Evolutionary conservation across 352 stramenopile genomes (phyloP).

Genomic region (Pythium phragmitis): DNA sequence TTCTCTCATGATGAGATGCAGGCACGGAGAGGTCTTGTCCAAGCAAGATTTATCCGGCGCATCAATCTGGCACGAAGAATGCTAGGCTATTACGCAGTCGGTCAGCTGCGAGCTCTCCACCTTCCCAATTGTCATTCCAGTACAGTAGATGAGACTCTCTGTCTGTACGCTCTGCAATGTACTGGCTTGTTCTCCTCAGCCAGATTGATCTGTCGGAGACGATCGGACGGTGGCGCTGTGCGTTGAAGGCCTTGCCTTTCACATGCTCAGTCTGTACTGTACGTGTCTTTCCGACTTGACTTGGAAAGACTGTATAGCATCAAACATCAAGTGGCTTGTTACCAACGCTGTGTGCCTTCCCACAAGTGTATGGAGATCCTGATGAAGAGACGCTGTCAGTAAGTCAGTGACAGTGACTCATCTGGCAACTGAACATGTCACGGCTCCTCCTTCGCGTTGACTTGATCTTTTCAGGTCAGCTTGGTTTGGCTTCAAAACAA

Average conservation of each 20-base stretch:
- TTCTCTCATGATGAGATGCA: background rate
- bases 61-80: too few relatives aligned
- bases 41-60: background rate
- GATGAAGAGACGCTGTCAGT: constrained; percentile 1
- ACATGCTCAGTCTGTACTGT: too few relatives aligned
- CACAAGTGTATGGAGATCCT: too few relatives aligned
- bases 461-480: background rate
- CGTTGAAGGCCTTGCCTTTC: too few relatives aligned
- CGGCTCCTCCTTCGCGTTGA: background rate
- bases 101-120: too few relatives aligned
- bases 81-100: too few relatives aligned
- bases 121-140: too few relatives aligned
- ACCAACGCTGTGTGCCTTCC: background rate
- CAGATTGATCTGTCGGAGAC: too few relatives aligned
- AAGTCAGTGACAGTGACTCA: background rate
- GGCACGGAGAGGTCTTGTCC: background rate
- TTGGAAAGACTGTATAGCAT: background rate
- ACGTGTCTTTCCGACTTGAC: background rate
- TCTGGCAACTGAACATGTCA: constrained; percentile 10
- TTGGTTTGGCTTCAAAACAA: background rate
- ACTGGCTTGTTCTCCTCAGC: too few relatives aligned
- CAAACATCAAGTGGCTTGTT: background rate
- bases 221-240: too few relatives aligned
- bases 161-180: too few relatives aligned
- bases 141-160: too few relatives aligned